Percentiles rank a stretch among this genome's conserved stretches.
phyloP scores from a whole-genome alignment of 2,329 filamentous ascomycete species.

The Cladophialophora bantiana region DNA sequence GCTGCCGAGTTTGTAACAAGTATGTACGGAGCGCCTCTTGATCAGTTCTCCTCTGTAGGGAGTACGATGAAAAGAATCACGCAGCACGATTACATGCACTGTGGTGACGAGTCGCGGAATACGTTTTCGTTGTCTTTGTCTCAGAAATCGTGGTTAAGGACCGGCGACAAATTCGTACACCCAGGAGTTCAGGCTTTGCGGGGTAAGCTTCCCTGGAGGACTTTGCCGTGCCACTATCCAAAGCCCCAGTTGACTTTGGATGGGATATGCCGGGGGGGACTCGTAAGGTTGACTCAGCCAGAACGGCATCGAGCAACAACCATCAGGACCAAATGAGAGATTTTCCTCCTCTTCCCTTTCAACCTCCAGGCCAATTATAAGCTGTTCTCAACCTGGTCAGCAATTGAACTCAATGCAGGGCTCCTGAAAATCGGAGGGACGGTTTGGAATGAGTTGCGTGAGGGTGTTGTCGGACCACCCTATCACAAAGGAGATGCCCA shows the following conservation, averaged over 20 bases:
- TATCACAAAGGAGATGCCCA: conserved; percentile 16
- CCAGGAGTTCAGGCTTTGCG: conserved; percentile 1
- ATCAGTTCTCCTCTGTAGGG: neutral
- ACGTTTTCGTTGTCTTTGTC: neutral
- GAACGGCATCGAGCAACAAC: conserved; percentile 7
- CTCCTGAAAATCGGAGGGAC: neutral
- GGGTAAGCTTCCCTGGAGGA: conserved; percentile 16
- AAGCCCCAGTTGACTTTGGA: neutral
- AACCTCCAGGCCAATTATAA: conserved; percentile 3
- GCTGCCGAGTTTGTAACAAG: neutral
- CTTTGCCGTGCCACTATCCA: neutral
- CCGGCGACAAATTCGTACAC: neutral
- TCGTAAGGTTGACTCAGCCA: conserved; percentile 27
- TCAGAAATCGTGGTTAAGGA: neutral
- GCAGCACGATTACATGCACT: neutral
- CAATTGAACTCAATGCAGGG: conserved; percentile 8
- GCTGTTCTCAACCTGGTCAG: neutral
- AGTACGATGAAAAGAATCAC: neutral
- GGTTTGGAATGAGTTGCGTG: conserved; percentile 8
- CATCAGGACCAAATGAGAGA: neutral
- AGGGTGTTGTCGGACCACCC: conserved; percentile 6
- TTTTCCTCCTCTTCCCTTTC: neutral
- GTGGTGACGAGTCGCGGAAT: neutral
- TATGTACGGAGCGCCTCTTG: neutral
- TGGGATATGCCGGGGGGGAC: conserved; percentile 12